Base-by-base conservation (phyloP, 2,329 filamentous ascomycete genomes). In the Trichoderma endophyticum region DNA sequence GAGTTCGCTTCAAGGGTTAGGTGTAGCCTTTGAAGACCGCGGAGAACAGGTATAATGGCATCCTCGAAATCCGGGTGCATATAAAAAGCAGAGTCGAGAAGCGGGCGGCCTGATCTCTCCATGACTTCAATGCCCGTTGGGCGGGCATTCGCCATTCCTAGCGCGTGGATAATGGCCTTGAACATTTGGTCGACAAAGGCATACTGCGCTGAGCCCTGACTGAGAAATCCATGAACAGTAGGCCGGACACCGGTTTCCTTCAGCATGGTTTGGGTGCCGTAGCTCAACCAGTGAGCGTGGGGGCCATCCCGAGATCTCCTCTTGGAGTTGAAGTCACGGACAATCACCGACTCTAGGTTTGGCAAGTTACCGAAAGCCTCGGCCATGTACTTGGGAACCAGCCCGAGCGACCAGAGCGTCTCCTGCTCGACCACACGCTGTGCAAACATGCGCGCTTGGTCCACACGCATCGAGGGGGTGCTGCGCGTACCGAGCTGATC, bases 261-360 rank as follows among this genome's bases (percentile, higher is more conserved):
- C 12, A 74, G 43, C 11, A 83, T 80, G 0, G 84, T 86, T 0
- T 77, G 77, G 21, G 81, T 79, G 3, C 89, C 88, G 74, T 89
- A 91, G 77, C 88, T 89, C 8, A 78, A 80, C 89, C 90, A 91
- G 1, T 75, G 70, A 0, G 74, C 76, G 14, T 72, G 21, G 1
- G 36, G 61, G 2, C 81, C 81, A 62, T 92, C 89, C 3, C 89
- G 85, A 14, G 76, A 76, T 6, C 89, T 86, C 11, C 78, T 83
- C 0, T 5, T 26, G 0, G 86, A 86, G 76, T 86, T 82, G 79
- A 87, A 91, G 76, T 92, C 88, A 21, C 90, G 86, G 28, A 92
- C 80, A 28, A 88, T 86, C 15, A 92, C 78, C 0, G 84, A 87
- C 34, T 86, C 80, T 6, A 92, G 84, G 69, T 88, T 87, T 0